Evolutionary conservation across 2,329 filamentous ascomycete species (phyloP), one percentile per base, ranked within the genome.

Genomic region (Claviceps arundinis): DNA sequence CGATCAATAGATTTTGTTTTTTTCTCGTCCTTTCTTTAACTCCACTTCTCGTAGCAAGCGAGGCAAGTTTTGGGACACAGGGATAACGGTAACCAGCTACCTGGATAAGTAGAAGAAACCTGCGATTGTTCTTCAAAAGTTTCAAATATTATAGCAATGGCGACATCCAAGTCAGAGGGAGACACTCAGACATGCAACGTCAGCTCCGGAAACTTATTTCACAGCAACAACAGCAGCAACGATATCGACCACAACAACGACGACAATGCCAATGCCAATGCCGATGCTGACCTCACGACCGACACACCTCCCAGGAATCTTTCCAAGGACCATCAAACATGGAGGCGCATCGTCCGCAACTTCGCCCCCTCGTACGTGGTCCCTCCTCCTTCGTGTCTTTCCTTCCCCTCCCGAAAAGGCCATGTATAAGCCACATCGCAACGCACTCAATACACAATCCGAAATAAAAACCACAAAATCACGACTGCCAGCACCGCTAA

Each of bases 341-440:
- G 71, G 70, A 60, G 71, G 52, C 68, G 68, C 54, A 67, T 76
- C 37, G 67, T 76, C 41, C 70, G 73, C 52, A 75, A 78, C 59
- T 78, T 78, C 57, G 77, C 72, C 34, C 76, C 76, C 37, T 78
- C 74, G 73, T 77, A 63, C 61, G 73, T 65, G 14, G 30, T 34
- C 30, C 30, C 30, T 34, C 9, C 26, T 30, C 26, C 8, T 34
- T 4, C 3, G 30, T 34, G 9, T 9, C 30, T 34, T 11, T 11
- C 30, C 30, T 2, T 3, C 30, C 9, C 30, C 30, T 34, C 30
- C 30, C 30, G 30, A 34, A 34, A 11, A 34, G 30, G 30, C 30
- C 30, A 34, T 34, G 30, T 34, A 34, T 34, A 34, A 34, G 30
- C 30, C 30, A 11, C 3, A 34, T 34, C 30, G 30, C 8, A 34